Evolutionary conservation across 176 grass and related monocot genomes (phyloP), one percentile per base, ranked within the genome.

Genomic region (Calamus simplicifolius): DNA sequence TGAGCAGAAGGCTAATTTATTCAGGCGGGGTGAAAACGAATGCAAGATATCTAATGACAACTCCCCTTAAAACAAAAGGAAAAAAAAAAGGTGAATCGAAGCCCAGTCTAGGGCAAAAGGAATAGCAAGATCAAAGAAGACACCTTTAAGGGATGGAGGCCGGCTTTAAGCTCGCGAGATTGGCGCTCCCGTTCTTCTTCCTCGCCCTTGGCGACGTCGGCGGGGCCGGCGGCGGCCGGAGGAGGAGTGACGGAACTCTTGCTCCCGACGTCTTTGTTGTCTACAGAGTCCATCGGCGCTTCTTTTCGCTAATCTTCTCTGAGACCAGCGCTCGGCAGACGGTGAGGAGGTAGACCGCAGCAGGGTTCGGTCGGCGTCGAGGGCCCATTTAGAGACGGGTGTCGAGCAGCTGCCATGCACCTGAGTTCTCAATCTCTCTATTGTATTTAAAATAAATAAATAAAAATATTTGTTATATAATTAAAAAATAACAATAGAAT

Each of bases 111-210:
- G 16, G 14, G 4, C 54, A 28, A 27, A 56, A 26, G 21, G 54
- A 29, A 63, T 25, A 16, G 27, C n/a, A 48, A 13, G 69, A 62
- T 2, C 6, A 58, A 62, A 56, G 50, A 26, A 13, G 8, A 43
- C 16, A 98, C 94, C 76, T 89, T 98, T 50, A 98, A 81, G 18
- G 93, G 88, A 69, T 98, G 94, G 56, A 86, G 79, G 29, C 88
- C 84, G 31, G 81, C 79, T 73, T 93, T 93, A 62, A 92, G 79
- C 64, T 92, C 94, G 63, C 75, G 79, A 70, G 70, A 66, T 65
- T 81, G 82, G 59, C 88, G 94, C 70, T 93, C 84, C 54, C 49
- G 59, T 55, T 86, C 94, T 68, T 83, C 82, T 16, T 64, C 59
- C 48, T 88, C 81, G 4, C 51, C 56, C 55, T 79, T 84, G 27